Conservation (phyloP, 2,329 filamentous ascomycete species). For the Bipolaris cookei region DNA sequence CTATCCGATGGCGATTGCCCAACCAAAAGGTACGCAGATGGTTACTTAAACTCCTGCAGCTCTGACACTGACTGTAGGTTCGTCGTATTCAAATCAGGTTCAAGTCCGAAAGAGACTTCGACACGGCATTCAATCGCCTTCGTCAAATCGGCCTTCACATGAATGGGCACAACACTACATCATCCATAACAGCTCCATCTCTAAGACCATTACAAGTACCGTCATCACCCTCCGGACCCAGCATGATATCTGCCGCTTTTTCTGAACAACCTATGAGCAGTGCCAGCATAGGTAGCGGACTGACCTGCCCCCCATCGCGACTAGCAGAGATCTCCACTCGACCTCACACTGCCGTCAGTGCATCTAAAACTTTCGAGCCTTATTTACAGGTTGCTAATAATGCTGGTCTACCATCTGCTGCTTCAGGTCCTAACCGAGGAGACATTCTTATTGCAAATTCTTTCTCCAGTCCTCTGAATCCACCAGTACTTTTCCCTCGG, state of each 20-base stretch:
- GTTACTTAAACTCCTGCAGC: background rate
- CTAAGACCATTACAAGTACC: slow-evolving; percentile 8
- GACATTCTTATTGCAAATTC: background rate
- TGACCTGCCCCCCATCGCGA: slow-evolving; percentile 38
- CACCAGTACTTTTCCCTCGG: slow-evolving; percentile 36
- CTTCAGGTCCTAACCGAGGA: slow-evolving; percentile 6
- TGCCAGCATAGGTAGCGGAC: background rate
- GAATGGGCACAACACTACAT: slow-evolving; percentile 23
- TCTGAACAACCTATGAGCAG: slow-evolving; percentile 6
- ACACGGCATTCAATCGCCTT: slow-evolving; percentile 42
- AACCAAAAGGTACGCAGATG: slow-evolving; percentile 41
- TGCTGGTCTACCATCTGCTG: slow-evolving; percentile 29
- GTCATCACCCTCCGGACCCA: background rate
- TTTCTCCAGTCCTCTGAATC: slow-evolving; percentile 25
- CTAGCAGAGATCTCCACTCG: slow-evolving; percentile 34
- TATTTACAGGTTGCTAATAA: slow-evolving; percentile 18
- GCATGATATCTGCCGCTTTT: background rate
- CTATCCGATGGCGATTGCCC: slow-evolving; percentile 50
- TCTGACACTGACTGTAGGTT: slow-evolving; percentile 40
- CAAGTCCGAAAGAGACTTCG: slow-evolving; percentile 47
- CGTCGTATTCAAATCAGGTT: slow-evolving; percentile 56
- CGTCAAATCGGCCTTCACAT: slow-evolving; percentile 43
- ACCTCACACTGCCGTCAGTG: slow-evolving; percentile 31
- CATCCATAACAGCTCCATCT: slow-evolving; percentile 18
- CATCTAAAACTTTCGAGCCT: slow-evolving; percentile 13